Base-by-base conservation (phyloP, 208 protist genomes). In the Trypanosoma congolense region DNA sequence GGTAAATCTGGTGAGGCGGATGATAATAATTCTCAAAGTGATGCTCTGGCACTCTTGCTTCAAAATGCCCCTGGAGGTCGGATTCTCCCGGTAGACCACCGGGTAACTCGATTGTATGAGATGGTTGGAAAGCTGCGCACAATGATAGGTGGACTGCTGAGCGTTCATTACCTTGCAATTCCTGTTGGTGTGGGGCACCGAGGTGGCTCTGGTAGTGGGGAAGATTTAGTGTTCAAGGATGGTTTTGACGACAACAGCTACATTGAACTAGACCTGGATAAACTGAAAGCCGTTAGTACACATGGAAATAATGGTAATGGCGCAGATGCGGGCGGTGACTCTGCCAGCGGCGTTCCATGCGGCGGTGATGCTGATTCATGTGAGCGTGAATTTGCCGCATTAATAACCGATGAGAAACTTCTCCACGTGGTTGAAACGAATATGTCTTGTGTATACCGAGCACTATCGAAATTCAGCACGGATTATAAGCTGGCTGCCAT, bases 401-500 rank as follows among this genome's bases (percentile, higher is more conserved):
- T 21, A 33, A 38, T 66, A n/a, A 56, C 18, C 30, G 70, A 89
- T 35, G 77, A 89, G 10, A 58, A 40, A 10, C 51, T 91, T 43
- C 53, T 88, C 22, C 75, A 67, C 4, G 76, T 79, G n/a, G 59
- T 77, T 12, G 75, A 75, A 25, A 60, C 75, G 21, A 91, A 94
- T 43, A 66, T 88, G 31, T 60, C 77, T 31, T 67, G 68, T 43
- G 50, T 89, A 18, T 62, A 88, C 51, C 70, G 75, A 42, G 67
- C 68, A 3, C 52, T 91, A 46, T 58, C 71, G 25, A 74, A 74
- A 38, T 91, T 94, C 65, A 91, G 87, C 43, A 77, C 62, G 0
- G 75, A 77, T 41, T 78, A 90, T 74, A 94, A 94, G 54, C 73
- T 87, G 51, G 74, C 77, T 2, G 79, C 80, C 10, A 94, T 94